phyloP scores from a whole-genome alignment of 768 basidiomycete genomes.

The Macrolepiota albuminosa region DNA sequence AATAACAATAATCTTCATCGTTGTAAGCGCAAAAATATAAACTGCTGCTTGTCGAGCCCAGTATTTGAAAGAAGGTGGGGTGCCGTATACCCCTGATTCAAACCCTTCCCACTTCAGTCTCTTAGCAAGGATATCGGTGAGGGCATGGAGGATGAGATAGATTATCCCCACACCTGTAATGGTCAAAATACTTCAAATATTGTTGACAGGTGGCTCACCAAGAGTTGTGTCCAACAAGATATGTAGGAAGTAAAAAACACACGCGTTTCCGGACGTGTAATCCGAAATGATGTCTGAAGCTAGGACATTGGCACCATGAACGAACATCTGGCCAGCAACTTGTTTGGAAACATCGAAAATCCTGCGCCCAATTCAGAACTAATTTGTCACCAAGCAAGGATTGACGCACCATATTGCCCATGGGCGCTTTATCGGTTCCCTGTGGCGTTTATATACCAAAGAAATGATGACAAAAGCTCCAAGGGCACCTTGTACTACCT shows the following conservation, averaged over 20 bases:
- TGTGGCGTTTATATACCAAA: conserved; percentile 82
- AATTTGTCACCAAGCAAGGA: neutral
- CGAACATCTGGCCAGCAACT: conserved; percentile 78
- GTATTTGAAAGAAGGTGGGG: conserved; percentile 66
- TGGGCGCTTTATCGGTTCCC: conserved; percentile 78
- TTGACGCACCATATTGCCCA: conserved; percentile 85
- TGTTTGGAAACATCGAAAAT: conserved; percentile 93
- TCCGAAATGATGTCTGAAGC: conserved; percentile 75
- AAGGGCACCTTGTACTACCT: conserved; percentile 85
- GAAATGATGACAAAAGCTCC: conserved; percentile 88
- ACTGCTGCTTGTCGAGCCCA: conserved; percentile 78
- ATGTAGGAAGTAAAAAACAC: conserved; percentile 89
- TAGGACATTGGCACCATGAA: conserved; percentile 74
- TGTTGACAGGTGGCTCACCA: conserved; percentile 43
- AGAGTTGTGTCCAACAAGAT: conserved; percentile 89
- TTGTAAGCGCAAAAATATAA: conserved; percentile 74
- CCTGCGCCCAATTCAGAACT: conserved; percentile 39
- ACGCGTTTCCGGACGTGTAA: conserved; percentile 74
- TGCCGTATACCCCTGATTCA: conserved; percentile 84
- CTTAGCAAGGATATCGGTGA: conserved; percentile 62
- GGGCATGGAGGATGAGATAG: conserved; percentile 62
- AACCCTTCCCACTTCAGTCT: conserved; percentile 69
- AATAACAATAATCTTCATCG: conserved; percentile 93
- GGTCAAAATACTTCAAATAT: neutral
- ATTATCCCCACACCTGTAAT: conserved; percentile 74